Evolutionary conservation across 352 stramenopile species (phyloP), one percentile per base, ranked within the genome.

Genomic region (Globisporangium nagaii): DNA sequence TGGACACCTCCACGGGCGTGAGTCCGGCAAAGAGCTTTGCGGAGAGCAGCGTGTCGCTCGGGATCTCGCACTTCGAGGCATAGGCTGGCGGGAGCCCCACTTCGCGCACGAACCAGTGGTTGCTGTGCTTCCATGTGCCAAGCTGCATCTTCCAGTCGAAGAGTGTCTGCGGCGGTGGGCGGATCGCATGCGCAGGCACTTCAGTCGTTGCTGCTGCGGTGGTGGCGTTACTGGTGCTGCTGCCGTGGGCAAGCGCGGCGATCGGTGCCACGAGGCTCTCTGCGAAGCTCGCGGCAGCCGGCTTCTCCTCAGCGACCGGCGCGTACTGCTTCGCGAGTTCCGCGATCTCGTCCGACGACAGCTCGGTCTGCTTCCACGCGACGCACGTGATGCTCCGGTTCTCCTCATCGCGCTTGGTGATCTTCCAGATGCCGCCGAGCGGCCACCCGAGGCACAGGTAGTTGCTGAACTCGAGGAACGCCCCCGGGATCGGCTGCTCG

Each of bases 71-170:
- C 19, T 45, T 35, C 5, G 39, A 12, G 34, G 20, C 55, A 1
- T 15, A 15, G 3, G 60, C 51, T 19, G 57, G 24, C 0, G 69
- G 66, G 2, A 64, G 56, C 34, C 73, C 66, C 13, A 81, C 44
- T 24, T 75, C 62, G 25, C 68, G 74, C 32, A 82, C 58, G 39
- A 86, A 83, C 72, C 75, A 86, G 50, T 82, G 75, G 10, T 54
- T 62, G n/a, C 43, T 41, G 50, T 69, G 45, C 4, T 68, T 68
- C 70, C 71, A 86, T 19, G 53, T 63, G 5, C 72, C 75, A 0
- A 80, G 58, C 51, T 79, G 60, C 72, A 86, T 84, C 47, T 79
- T 83, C 75, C 75, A 86, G 12, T 70, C 59, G 36, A 86, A 86
- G 2, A 81, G 17, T 9, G 57, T 66, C 10, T 59, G 51, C 15